Conservation (phyloP, 2,329 filamentous ascomycete species). For the Aureobasidium sp. region DNA sequence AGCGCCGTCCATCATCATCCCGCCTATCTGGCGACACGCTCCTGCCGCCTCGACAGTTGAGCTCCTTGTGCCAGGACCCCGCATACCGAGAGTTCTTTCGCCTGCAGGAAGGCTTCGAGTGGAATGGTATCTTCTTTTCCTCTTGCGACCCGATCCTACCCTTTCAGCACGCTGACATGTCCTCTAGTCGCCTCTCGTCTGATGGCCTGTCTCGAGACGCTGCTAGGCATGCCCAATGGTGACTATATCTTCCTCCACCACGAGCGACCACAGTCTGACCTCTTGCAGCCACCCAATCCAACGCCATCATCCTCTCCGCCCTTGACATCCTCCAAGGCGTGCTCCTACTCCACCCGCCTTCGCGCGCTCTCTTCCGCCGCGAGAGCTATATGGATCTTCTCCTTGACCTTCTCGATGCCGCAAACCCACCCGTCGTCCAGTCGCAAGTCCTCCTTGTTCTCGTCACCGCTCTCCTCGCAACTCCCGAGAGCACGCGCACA, state of each 20-base stretch:
- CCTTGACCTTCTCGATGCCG: conserved; percentile 83
- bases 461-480: conserved; percentile 79
- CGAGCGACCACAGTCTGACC: background rate
- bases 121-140: conserved; percentile 59
- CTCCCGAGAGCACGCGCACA: conserved; percentile 78
- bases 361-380: conserved; percentile 75
- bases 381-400: conserved; percentile 96
- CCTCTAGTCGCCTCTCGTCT: conserved; percentile 68
- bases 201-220: conserved; percentile 75
- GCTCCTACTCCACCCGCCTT: conserved; percentile 82
- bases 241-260: conserved; percentile 22
- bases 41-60: conserved; percentile 51
- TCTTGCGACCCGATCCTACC: no score
- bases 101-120: conserved; percentile 93
- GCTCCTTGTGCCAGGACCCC: conserved; percentile 69
- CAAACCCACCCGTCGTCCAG: conserved; percentile 87
- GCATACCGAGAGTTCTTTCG: conserved; percentile 96
- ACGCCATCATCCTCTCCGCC: conserved; percentile 79
- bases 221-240: conserved; percentile 71
- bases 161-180: background rate
- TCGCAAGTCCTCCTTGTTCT: conserved; percentile 84
- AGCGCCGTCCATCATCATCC: conserved; percentile 31
- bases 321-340: conserved; percentile 85
- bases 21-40: conserved; percentile 17
- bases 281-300: conserved; percentile 63